Percentiles rank a stretch among this genome's conserved stretches.
These are phyloP conservation scores for Fusarium tricinctum DNA, from an alignment of 2,329 filamentous ascomycete genomes.

Conservation along the genomic window DNA sequence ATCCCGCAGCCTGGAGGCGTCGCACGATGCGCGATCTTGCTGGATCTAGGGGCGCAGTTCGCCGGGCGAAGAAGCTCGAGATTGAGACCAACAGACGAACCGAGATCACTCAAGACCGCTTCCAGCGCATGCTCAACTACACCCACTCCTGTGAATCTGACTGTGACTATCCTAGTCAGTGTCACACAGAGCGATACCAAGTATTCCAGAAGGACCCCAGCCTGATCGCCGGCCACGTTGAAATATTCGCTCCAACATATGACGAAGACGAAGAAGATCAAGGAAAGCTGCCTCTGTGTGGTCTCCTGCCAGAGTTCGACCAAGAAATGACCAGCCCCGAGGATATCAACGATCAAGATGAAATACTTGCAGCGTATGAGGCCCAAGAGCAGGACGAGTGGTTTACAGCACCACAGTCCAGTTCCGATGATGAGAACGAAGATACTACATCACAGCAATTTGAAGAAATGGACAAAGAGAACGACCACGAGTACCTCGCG, in stretches of 20 bases:
- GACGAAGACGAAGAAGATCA: not conserved
- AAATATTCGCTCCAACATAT: not conserved
- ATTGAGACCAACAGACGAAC: not conserved
- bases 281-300: conserved; percentile 17
- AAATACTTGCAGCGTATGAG: conserved; percentile 21
- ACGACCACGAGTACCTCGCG: not conserved
- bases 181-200: conserved; percentile 25
- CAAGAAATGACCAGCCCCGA: conserved; percentile 4
- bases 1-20: conserved; percentile 20
- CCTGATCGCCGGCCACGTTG: not conserved
- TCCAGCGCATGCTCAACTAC: conserved; percentile 11
- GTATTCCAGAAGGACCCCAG: not conserved
- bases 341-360: conserved; percentile 3
- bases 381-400: conserved; percentile 12
- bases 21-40: conserved; percentile 7
- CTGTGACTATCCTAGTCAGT: conserved; percentile 47
- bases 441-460: not conserved
- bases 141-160: conserved; percentile 41
- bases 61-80: not conserved
- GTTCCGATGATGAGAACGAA: conserved; percentile 2
- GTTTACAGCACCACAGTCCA: not conserved
- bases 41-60: not conserved
- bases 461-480: not conserved
- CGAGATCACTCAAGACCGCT: conserved; percentile 5
- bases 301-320: conserved; percentile 23